These are phyloP conservation scores for Boletus smithii DNA, from an alignment of 1,284 basidiomycete genomes.

Conservation along the genomic window DNA sequence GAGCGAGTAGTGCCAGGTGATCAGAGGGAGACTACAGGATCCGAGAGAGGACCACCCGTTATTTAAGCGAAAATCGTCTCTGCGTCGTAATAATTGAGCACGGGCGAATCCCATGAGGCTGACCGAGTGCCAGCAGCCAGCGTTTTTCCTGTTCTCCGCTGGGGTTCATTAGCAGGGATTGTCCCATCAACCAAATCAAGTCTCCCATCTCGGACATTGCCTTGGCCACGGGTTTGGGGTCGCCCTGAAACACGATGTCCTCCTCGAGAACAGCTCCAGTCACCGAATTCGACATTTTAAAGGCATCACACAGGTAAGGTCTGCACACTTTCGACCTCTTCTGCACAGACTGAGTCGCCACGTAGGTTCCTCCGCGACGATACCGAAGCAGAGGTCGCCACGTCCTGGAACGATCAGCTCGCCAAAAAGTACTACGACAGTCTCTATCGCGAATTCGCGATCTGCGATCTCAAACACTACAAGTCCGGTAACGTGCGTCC, in stretches of 20 bases:
- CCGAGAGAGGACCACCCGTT: no score
- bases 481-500: constrained; percentile 77
- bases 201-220: background rate
- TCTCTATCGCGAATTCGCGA: constrained; percentile 86
- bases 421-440: constrained; percentile 84
- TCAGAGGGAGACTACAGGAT: background rate
- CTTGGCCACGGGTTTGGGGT: no score
- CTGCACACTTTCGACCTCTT: no score
- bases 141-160: no score
- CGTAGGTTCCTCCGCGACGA: constrained; percentile 81
- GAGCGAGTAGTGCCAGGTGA: constrained; percentile 4
- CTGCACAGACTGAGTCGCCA: constrained; percentile 2
- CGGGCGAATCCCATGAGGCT: constrained; percentile 27
- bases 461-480: constrained; percentile 93
- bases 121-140: no score
- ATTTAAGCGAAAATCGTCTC: constrained; percentile 9
- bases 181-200: no score
- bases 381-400: constrained; percentile 39
- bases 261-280: background rate
- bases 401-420: constrained; percentile 75
- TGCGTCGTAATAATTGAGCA: no score
- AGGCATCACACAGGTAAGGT: constrained; percentile 55
- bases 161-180: no score
- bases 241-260: no score
- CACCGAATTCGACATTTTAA: constrained; percentile 67